Evolutionary conservation across 495 filamentous ascomycete genomes (phyloP).

Genomic region (Platismatia glauca): DNA sequence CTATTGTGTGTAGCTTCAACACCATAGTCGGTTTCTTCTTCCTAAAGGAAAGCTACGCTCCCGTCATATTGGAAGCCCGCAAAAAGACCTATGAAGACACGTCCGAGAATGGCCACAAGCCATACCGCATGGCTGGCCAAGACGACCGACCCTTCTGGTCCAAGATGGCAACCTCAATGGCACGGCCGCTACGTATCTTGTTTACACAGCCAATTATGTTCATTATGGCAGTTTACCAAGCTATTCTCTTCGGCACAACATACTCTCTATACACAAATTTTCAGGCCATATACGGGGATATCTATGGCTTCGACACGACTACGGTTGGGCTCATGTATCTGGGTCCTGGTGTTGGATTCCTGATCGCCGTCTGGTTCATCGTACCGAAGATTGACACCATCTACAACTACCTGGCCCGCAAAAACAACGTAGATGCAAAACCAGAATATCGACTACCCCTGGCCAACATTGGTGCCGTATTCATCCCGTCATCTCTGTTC

Average conservation of each 20-base stretch:
- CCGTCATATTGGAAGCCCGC: slow-evolving; percentile 26
- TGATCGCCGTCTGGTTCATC: slow-evolving; percentile 32
- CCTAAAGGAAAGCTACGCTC: slow-evolving; percentile 67
- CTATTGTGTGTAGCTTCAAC: slow-evolving; percentile 53
- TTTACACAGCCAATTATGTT: slow-evolving; percentile 53
- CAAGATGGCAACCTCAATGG: slow-evolving; percentile 23
- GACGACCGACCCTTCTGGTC: slow-evolving; percentile 22
- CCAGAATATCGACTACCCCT: slow-evolving; percentile 39
- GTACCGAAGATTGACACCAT: slow-evolving; percentile 35
- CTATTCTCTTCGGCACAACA: slow-evolving; percentile 51
- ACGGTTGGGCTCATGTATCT: slow-evolving; percentile 53
- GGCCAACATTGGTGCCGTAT: slow-evolving; percentile 37
- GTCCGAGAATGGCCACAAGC: slow-evolving; percentile 1
- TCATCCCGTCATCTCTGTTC: slow-evolving; percentile 47
- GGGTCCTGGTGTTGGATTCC: slow-evolving; percentile 51
- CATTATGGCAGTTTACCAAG: slow-evolving; percentile 47
- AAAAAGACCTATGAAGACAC: slow-evolving; percentile 16
- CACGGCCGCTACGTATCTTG: slow-evolving; percentile 50
- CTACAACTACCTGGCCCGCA: slow-evolving; percentile 27
- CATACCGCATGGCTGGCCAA: slow-evolving; percentile 22
- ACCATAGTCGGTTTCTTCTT: slow-evolving; percentile 41
- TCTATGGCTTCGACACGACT: slow-evolving; percentile 40
- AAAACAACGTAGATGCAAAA: slow-evolving; percentile 26
- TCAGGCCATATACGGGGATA: slow-evolving; percentile 38
- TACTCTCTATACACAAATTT: slow-evolving; percentile 55